Conservation (phyloP, 202 grass and related monocot species). For the Alloteropsis angusta region DNA sequence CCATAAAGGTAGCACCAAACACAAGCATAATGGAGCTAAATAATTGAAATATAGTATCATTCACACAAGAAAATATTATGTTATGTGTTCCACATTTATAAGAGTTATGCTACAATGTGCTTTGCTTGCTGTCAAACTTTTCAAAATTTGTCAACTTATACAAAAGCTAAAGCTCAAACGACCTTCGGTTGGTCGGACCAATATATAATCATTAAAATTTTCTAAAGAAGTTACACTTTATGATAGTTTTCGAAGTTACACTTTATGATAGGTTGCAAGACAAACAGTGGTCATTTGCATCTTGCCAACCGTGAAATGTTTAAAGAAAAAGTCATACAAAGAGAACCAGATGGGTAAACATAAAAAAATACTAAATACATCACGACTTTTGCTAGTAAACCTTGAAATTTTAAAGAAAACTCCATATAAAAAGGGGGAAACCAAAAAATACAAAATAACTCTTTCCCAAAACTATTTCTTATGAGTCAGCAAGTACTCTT, state of each 20-base stretch:
- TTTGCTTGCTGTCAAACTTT: not conserved
- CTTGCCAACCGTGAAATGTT: not conserved
- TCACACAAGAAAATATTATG: not conserved
- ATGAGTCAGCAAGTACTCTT: not conserved
- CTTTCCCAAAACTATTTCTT: not conserved
- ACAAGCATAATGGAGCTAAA: not conserved
- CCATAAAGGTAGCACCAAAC: not conserved
- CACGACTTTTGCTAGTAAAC: not conserved
- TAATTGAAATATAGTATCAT: not conserved
- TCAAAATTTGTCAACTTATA: not conserved
- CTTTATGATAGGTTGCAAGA: not conserved
- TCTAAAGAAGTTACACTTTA: not conserved
- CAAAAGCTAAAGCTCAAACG: not conserved
- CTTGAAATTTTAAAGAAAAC: not conserved
- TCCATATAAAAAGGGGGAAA: not conserved
- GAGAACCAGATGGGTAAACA: not conserved
- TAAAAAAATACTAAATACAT: no score
- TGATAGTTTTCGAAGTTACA: no score
- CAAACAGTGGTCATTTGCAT: not conserved
- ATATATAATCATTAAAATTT: not conserved
- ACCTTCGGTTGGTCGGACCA: not conserved
- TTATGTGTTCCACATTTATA: not conserved
- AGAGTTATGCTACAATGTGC: not conserved
- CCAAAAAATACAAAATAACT: not conserved
- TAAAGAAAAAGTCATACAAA: not conserved